phyloP scores from a whole-genome alignment of 352 stramenopile species.

The Elongisporangium senticosum region DNA sequence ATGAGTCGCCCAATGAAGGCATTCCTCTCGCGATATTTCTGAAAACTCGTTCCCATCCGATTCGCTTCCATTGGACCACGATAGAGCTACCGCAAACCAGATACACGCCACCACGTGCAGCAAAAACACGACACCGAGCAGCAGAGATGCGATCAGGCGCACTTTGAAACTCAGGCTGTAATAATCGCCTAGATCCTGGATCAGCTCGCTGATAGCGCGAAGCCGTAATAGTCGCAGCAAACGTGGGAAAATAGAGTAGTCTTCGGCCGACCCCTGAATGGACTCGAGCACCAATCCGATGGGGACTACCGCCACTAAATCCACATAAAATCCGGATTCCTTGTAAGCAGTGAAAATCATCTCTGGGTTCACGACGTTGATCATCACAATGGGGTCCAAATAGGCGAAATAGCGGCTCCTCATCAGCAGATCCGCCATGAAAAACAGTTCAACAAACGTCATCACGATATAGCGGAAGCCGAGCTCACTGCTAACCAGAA shows the following conservation, averaged over 20 bases:
- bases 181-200: conserved; percentile 51
- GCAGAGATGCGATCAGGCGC: conserved; percentile 35
- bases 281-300: conserved; percentile 41
- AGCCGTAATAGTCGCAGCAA: conserved; percentile 45
- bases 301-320: conserved; percentile 44
- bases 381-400: conserved; percentile 54
- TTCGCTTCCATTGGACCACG: not conserved
- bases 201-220: conserved; percentile 27
- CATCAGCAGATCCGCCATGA: conserved; percentile 39
- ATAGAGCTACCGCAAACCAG: conserved; percentile 65
- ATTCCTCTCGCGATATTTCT: conserved; percentile 22
- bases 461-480: conserved; percentile 25
- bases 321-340: conserved; percentile 41
- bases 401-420: conserved; percentile 47
- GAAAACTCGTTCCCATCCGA: not conserved
- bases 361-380: conserved; percentile 37
- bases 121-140: conserved; percentile 44
- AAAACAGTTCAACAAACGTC: conserved; percentile 45
- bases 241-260: conserved; percentile 37
- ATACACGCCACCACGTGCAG: conserved; percentile 60
- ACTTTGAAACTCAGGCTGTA: conserved; percentile 59
- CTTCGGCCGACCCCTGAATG: conserved; percentile 13
- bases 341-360: conserved; percentile 66
- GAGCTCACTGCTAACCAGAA: conserved; percentile 28
- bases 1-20: conserved; percentile 39